Evolutionary conservation across 2,329 filamentous ascomycete genomes (phyloP), one percentile per base, ranked within the genome.

Genomic region (Magnaporthiopsis rhizophila): DNA sequence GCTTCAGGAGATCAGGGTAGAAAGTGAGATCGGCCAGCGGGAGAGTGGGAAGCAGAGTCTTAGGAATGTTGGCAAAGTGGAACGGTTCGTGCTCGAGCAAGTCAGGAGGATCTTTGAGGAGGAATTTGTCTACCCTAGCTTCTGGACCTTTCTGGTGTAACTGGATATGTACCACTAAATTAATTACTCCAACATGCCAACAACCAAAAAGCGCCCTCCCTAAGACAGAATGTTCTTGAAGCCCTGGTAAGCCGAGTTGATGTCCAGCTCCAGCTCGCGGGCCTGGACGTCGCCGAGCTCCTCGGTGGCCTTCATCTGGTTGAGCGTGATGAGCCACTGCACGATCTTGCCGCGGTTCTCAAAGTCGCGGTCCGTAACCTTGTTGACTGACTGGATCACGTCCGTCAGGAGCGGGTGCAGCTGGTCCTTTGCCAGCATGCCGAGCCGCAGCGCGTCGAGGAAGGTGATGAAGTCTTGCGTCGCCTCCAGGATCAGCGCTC

Each of bases 381-480:
- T 95, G 78, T 98, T 98, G 68, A 97, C 94, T 3, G 92, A 93
- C 72, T 97, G 94, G 67, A 99, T 99, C 24, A 97, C 92, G 71
- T 98, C 95, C 1, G 93, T 94, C 2, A 99, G 83, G 26, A 99
- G 81, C 3, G 95, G 95, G 73, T 99, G 96, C n/a, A 99, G 81
- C 67, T 95, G 92, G 75, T 98, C 94, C 74, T 99, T 99, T 61
- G 94, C 94, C 13, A 96, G 82, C 71, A 98, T 86, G 59, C 94
- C 93, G 64, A 99, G 86, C 74, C 93, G 93, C 70, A 99, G 84
- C 21, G 95, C 96, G 74, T 99, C 95, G 63, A 99, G 85, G 73
- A 99, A 94, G 0, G 95, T 99, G 76, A 99, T 99, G 75, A 99
- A 99, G 75, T 97, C 96, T 76, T 99, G 93, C 0, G 94, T 98